Conservation (phyloP, 805 yeast species). For the Yarrowia deformans region DNA sequence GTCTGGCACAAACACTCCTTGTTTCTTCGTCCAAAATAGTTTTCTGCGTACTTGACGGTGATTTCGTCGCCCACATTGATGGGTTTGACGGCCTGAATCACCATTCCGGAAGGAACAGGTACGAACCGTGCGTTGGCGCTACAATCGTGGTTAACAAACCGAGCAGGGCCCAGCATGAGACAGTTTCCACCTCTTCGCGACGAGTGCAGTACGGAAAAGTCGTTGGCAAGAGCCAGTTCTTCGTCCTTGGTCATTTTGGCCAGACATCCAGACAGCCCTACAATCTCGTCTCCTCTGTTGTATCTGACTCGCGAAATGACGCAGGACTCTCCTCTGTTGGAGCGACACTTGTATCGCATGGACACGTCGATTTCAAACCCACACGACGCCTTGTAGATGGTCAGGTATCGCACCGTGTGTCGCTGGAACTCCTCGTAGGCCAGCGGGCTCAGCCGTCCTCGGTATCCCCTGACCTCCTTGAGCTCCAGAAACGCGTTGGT, state of each 20-base stretch:
- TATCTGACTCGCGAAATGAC: conserved; percentile 52
- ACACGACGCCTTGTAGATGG: conserved; percentile 51
- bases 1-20: conserved; percentile 56
- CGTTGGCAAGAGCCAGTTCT: conserved; percentile 49
- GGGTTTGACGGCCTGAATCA: conserved; percentile 50
- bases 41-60: conserved; percentile 55
- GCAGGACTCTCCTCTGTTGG: conserved; percentile 51
- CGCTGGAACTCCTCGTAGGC: conserved; percentile 50
- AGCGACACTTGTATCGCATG: conserved; percentile 52
- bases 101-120: conserved; percentile 48
- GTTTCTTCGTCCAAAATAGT: conserved; percentile 56
- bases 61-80: conserved; percentile 58
- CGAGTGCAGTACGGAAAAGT: conserved; percentile 56
- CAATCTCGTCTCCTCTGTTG: conserved; percentile 50
- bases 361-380: conserved; percentile 56
- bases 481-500: conserved; percentile 46
- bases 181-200: conserved; percentile 50
- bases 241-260: conserved; percentile 51
- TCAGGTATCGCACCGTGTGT: conserved; percentile 53
- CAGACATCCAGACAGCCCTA: conserved; percentile 52
- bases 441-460: conserved; percentile 44
- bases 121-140: conserved; percentile 54
- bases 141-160: conserved; percentile 60
- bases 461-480: conserved; percentile 47
- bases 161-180: conserved; percentile 58